These are phyloP conservation scores for Hypoxylon trugodes DNA, from an alignment of 495 filamentous ascomycete species.

Conservation along the genomic window DNA sequence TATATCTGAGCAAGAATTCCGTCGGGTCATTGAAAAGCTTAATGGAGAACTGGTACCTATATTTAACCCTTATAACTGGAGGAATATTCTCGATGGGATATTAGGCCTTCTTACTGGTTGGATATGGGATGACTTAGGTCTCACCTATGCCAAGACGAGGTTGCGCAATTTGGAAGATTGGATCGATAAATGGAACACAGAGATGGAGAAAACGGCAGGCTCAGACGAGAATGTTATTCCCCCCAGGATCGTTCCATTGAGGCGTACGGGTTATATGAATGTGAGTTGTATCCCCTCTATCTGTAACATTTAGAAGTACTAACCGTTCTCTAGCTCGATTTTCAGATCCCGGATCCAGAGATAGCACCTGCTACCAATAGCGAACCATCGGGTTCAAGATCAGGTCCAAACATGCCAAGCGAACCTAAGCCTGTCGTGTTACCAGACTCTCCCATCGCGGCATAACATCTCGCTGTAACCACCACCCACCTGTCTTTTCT, in stretches of 20 bases:
- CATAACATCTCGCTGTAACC: too few species aligned
- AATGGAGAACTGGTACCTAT: slow-evolving; percentile 75
- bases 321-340: slow-evolving; percentile 66
- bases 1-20: slow-evolving; percentile 81
- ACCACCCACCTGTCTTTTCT: neutral
- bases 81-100: slow-evolving; percentile 78
- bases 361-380: slow-evolving; percentile 54
- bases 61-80: slow-evolving; percentile 74
- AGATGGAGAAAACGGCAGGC: slow-evolving; percentile 62
- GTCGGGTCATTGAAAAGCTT: slow-evolving; percentile 76
- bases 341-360: slow-evolving; percentile 85
- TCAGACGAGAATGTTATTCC: slow-evolving; percentile 61
- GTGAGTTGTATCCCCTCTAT: slow-evolving; percentile 53
- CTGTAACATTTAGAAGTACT: slow-evolving; percentile 8
- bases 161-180: slow-evolving; percentile 73
- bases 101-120: slow-evolving; percentile 85
- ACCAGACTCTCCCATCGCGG: slow-evolving; percentile 14
- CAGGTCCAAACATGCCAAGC: slow-evolving; percentile 28
- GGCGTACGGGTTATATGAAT: slow-evolving; percentile 88
- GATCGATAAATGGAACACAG: slow-evolving; percentile 82
- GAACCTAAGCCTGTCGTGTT: slow-evolving; percentile 27
- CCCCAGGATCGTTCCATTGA: slow-evolving; percentile 77
- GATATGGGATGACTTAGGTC: slow-evolving; percentile 90
- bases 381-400: slow-evolving; percentile 39
- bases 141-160: slow-evolving; percentile 73